A percentile compares a stretch with the other conserved stretches of the same genome.
phyloP scores from a whole-genome alignment of 345 rosid genomes.

The Sapria himalayana region DNA sequence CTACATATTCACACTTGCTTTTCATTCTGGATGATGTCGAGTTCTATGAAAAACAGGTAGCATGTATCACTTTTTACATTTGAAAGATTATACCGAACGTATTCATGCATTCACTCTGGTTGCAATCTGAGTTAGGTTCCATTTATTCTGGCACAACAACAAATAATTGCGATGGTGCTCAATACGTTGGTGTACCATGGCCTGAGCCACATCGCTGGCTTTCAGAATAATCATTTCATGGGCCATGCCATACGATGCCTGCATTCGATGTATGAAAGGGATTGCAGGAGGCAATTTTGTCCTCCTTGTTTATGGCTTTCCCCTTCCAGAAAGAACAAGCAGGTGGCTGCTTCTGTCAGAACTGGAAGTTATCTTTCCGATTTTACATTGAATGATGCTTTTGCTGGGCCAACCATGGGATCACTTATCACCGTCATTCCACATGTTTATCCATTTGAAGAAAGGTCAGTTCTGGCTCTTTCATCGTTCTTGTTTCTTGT shows the following conservation, averaged over 20 bases:
- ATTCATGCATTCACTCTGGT: no score
- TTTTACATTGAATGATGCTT: slow-evolving; percentile 26
- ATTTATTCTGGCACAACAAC: slow-evolving; percentile 64
- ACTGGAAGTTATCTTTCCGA: slow-evolving; percentile 46
- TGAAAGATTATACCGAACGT: no score
- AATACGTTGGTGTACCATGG: slow-evolving; percentile 81
- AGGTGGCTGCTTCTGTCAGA: slow-evolving; percentile 76
- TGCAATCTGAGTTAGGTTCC: slow-evolving; percentile 40
- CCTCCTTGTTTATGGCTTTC: slow-evolving; percentile 84
- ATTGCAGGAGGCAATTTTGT: slow-evolving; percentile 81
- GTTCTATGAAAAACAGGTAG: slow-evolving; percentile 94
- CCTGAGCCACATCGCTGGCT: slow-evolving; percentile 24
- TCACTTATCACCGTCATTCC: slow-evolving; percentile 65
- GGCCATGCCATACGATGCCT: slow-evolving; percentile 74
- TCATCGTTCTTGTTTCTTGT: no score
- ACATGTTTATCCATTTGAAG: slow-evolving; percentile 90
- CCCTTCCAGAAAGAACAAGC: slow-evolving; percentile 62
- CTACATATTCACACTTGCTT: slow-evolving; percentile 71
- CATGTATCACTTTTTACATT: no score
- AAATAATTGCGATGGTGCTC: slow-evolving; percentile 54
- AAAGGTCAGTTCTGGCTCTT: slow-evolving; percentile 30
- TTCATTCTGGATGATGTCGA: slow-evolving; percentile 96
- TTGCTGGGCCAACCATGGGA: slow-evolving; percentile 25
- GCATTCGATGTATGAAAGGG: slow-evolving; percentile 88
- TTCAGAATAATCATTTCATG: slow-evolving; percentile 43